A percentile compares a stretch with the other conserved stretches of the same genome.
Conservation (phyloP, 208 protist species). For the Acanthamoeba divionensis region DNA sequence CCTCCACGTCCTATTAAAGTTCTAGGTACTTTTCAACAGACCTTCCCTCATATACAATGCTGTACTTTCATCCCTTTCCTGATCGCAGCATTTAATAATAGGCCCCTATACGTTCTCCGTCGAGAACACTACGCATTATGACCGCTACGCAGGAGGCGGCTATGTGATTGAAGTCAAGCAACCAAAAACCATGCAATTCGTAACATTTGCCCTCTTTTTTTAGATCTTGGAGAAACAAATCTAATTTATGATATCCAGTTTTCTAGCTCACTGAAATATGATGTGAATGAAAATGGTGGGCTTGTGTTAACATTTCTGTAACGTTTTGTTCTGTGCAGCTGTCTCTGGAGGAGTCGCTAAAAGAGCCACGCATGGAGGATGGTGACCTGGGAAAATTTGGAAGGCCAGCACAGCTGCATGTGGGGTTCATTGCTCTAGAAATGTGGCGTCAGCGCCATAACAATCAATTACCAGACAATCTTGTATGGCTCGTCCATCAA, state of each 20-base stretch:
- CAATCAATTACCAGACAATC: no score
- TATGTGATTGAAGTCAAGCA: constrained; percentile 72
- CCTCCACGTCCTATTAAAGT: constrained; percentile 26
- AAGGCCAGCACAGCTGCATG: constrained; percentile 35
- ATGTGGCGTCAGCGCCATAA: no score
- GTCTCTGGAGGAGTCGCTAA: background rate
- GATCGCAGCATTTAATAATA: background rate
- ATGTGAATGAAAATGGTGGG: background rate
- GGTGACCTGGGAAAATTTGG: constrained; percentile 83
- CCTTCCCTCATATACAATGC: background rate
- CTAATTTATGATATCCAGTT: background rate
- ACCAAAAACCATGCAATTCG: constrained; percentile 61
- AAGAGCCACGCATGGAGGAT: background rate
- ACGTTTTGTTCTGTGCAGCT: background rate
- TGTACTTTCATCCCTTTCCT: background rate
- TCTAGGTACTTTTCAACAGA: background rate
- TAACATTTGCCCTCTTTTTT: background rate
- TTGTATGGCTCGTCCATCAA: background rate
- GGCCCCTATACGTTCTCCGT: constrained; percentile 74
- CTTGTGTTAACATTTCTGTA: background rate
- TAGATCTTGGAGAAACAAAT: background rate
- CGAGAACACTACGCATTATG: constrained; percentile 60
- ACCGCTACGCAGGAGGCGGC: constrained; percentile 70
- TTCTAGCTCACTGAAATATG: background rate
- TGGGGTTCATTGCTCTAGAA: constrained; percentile 32